phyloP scores from a whole-genome alignment of 805 yeast species.

The Vanderwaltozyma yarrowii region DNA sequence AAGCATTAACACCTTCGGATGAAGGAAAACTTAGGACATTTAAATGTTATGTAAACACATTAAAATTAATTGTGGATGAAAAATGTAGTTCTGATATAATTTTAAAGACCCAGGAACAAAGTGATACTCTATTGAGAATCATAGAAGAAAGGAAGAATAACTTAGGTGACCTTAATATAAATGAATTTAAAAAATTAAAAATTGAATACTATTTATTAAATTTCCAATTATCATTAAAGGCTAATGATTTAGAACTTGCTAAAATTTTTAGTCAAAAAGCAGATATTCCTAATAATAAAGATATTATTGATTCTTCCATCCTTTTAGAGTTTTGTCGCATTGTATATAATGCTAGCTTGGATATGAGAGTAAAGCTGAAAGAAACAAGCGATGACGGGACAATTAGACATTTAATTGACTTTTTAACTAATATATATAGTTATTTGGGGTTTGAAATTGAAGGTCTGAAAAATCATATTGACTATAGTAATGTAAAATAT shows the following conservation, averaged over 20 bases:
- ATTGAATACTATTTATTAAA: constrained; percentile 26
- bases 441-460: constrained; percentile 10
- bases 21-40: constrained; percentile 23
- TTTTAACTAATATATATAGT: constrained; percentile 9
- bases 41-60: constrained; percentile 25
- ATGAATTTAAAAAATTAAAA: constrained; percentile 12
- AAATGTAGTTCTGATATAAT: constrained; percentile 8
- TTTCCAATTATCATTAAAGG: constrained; percentile 24
- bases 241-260: constrained; percentile 30
- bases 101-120: constrained; percentile 21
- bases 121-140: constrained; percentile 18
- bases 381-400: constrained; percentile 3
- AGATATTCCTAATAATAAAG: constrained; percentile 8
- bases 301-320: constrained; percentile 8
- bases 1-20: constrained; percentile 16
- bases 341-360: constrained; percentile 26
- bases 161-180: constrained; percentile 4
- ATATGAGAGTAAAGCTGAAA: constrained; percentile 6
- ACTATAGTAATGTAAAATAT: constrained; percentile 13
- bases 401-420: constrained; percentile 6
- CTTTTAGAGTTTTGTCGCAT: constrained; percentile 27
- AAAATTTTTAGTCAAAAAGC: constrained; percentile 28
- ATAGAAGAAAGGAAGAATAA: constrained; percentile 13
- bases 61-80: constrained; percentile 25
- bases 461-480: constrained; percentile 8